Evolutionary conservation across 2,329 filamentous ascomycete species (phyloP), one percentile per base, ranked within the genome.

Genomic region (Pezicula neosporulosa): DNA sequence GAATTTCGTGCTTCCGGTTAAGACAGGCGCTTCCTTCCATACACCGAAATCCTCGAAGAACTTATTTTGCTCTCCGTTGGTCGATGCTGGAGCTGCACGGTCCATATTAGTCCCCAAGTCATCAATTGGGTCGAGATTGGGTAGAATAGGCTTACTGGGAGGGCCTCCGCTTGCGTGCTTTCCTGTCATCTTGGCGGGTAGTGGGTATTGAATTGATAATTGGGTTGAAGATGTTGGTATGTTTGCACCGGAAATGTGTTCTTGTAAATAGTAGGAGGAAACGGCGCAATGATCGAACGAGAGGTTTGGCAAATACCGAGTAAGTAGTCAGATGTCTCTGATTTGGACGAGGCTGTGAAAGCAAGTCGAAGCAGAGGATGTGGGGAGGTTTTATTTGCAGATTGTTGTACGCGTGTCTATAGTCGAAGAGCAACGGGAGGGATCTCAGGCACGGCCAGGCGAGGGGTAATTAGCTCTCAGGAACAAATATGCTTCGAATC

Each of bases 1-100:
- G 60, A 87, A 92, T 57, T 81, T 83, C 54, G 86, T 89, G 58
- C 77, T 83, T 35, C 88, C 88, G 10, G 68, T 84, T 49, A 91
- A 74, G 27, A 90, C 66, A 16, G 88, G 87, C 2, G 88, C 87
- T 45, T 85, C 77, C 62, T 83, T 83, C 86, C 87, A 91, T 54
- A 89, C 69, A 36, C 84, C 83, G 56, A 77, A 76, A 61, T 86
- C 82, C 59, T 78, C 75, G 47, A 78, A 77, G 64, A 80, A 81
- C 48, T 61, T 65, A 47, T 59, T 58, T 35, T 51, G 47, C 36
- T 53, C 52, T 36, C 45, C 47, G 43, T 50, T 52, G 3, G 52
- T 42, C 44, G 49, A 33, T n/a, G 51, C 49, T 44, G 53, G 50
- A 49, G 56, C 52, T 56, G 48, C 38, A 35, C 24, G n/a, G 1